Evolutionary conservation across 2,329 filamentous ascomycete species (phyloP).

Genomic region (Colletotrichum ledebouriae): DNA sequence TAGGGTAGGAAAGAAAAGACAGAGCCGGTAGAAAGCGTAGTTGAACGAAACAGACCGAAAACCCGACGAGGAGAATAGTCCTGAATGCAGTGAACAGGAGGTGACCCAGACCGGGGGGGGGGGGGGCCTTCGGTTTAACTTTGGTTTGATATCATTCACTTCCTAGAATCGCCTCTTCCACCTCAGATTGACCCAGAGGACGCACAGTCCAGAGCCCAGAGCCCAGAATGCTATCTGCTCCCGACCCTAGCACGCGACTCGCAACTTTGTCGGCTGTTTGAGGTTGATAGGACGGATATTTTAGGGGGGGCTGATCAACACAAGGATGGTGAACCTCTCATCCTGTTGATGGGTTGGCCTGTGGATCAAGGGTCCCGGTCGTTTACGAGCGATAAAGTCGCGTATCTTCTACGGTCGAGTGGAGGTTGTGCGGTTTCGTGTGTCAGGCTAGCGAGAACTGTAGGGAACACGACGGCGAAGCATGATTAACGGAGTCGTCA

Average conservation of each 20-base stretch:
- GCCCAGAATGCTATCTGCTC: conserved; percentile 8
- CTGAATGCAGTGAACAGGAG: conserved; percentile 34
- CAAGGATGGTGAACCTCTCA: conserved; percentile 47
- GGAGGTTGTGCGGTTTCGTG: conserved; percentile 43
- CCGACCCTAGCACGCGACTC: conserved; percentile 42
- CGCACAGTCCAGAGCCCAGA: conserved; percentile 12
- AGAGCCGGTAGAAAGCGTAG: conserved; percentile 20
- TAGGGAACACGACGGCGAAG: conserved; percentile 41
- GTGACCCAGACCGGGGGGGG: conserved; percentile 28
- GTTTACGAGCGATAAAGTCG: conserved; percentile 37
- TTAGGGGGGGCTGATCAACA: conserved; percentile 60
- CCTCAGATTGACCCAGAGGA: conserved; percentile 17
- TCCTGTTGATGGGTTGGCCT: conserved; percentile 39
- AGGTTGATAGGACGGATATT: conserved; percentile 65
- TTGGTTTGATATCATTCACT: conserved; percentile 38
- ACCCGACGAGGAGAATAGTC: conserved; percentile 30
- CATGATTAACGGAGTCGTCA: conserved; percentile 43
- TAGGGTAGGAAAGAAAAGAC: conserved; percentile 7
- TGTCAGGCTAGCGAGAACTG: conserved; percentile 44
- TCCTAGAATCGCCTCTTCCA: conserved; percentile 32
- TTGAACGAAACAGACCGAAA: conserved; percentile 27
- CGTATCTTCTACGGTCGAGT: conserved; percentile 40
- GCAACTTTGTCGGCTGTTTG: conserved; percentile 57
- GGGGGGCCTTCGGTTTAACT: conserved; percentile 36
- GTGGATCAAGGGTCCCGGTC: conserved; percentile 45